These are phyloP conservation scores for Lipomyces oligophaga DNA, from an alignment of 805 yeast genomes.

Conservation along the genomic window DNA sequence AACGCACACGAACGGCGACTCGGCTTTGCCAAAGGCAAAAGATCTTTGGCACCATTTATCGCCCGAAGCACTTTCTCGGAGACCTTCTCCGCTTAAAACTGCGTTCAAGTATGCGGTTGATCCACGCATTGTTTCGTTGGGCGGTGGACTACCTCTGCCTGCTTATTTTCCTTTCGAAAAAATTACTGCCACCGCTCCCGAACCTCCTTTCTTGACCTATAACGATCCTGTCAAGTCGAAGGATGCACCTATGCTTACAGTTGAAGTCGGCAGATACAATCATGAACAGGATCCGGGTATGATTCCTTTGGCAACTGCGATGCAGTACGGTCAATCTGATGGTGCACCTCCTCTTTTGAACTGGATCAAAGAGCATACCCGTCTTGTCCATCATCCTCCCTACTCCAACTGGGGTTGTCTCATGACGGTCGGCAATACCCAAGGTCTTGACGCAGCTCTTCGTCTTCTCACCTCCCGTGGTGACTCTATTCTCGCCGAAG, in stretches of 20 bases:
- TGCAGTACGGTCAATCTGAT: slow-evolving; percentile 85
- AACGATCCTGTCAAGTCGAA: slow-evolving; percentile 40
- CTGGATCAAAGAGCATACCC: slow-evolving; percentile 69
- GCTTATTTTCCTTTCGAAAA: slow-evolving; percentile 91
- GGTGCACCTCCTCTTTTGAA: slow-evolving; percentile 70
- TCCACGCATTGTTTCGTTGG: slow-evolving; percentile 80
- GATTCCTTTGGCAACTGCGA: slow-evolving; percentile 74
- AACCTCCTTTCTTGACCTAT: slow-evolving; percentile 75
- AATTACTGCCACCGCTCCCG: slow-evolving; percentile 61
- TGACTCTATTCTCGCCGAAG: slow-evolving; percentile 70
- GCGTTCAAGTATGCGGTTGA: slow-evolving; percentile 73
- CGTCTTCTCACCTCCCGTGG: slow-evolving; percentile 69
- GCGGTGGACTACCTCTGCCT: slow-evolving; percentile 92
- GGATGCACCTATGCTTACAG: slow-evolving; percentile 32
- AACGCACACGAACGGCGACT: neutral
- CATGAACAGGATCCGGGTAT: slow-evolving; percentile 48
- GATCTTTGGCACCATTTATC: slow-evolving; percentile 75
- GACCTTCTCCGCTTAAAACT: slow-evolving; percentile 73
- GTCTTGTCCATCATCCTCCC: slow-evolving; percentile 43
- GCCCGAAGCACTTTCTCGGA: slow-evolving; percentile 71
- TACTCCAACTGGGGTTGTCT: slow-evolving; percentile 71
- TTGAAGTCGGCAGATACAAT: slow-evolving; percentile 42
- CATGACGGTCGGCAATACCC: slow-evolving; percentile 81
- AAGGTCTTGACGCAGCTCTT: slow-evolving; percentile 77
- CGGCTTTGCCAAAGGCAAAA: slow-evolving; percentile 46